Percentiles rank a stretch among this genome's conserved stretches.
phyloP scores from a whole-genome alignment of 2,329 filamentous ascomycete genomes.

The Xylariaceae sp. region DNA sequence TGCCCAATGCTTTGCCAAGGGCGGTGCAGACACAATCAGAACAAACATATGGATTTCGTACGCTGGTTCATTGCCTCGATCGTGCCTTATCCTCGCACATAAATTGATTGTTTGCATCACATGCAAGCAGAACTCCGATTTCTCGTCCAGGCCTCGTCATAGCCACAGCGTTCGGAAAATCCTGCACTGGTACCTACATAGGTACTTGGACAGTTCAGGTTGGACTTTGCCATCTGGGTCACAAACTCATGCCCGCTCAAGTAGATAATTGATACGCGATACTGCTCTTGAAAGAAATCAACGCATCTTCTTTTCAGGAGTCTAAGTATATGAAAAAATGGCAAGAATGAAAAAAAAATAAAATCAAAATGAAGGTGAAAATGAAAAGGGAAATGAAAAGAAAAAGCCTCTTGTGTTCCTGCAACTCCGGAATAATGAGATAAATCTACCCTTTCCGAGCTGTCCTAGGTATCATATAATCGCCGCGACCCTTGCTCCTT shows the following conservation, averaged over 20 bases:
- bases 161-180: neutral
- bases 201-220: too few species aligned
- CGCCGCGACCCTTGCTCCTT: neutral
- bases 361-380: neutral
- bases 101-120: neutral
- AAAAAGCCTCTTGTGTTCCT: neutral
- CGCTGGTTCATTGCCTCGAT: neutral
- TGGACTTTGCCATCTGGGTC: too few species aligned
- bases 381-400: slow-evolving; percentile 7
- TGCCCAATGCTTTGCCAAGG: neutral
- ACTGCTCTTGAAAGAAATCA: too few species aligned
- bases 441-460: neutral
- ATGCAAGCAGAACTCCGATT: neutral
- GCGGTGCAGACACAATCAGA: too few species aligned
- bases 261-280: too few species aligned
- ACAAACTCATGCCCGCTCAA: too few species aligned
- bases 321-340: neutral
- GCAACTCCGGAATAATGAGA: neutral
- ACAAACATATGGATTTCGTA: neutral
- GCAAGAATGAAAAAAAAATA: neutral
- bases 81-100: neutral
- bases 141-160: neutral
- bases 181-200: too few species aligned
- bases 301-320: neutral
- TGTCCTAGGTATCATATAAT: neutral